A percentile compares a stretch with the other conserved stretches of the same genome.
These are phyloP conservation scores for Boletus patriciae DNA, from an alignment of 768 basidiomycete genomes.

Conservation along the genomic window DNA sequence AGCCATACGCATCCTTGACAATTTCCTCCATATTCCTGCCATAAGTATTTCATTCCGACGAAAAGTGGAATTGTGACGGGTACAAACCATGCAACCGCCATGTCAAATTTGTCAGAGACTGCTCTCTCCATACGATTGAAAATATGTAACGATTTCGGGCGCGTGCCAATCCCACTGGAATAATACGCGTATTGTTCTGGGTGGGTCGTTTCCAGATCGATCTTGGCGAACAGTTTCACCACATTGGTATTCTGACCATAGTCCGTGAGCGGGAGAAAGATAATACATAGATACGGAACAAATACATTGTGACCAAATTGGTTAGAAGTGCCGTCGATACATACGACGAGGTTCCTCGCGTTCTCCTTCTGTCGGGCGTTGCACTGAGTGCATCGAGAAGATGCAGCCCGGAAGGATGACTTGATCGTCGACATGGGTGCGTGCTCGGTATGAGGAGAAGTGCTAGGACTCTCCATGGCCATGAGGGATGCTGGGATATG, in stretches of 20 bases:
- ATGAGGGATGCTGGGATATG: neutral
- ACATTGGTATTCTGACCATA: conserved; percentile 38
- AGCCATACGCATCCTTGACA: conserved; percentile 35
- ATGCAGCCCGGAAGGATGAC: neutral
- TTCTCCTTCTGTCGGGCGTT: conserved; percentile 7
- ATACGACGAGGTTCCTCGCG: conserved; percentile 24
- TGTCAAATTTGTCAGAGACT: conserved; percentile 31
- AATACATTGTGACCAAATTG: conserved; percentile 22
- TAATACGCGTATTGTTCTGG: conserved; percentile 36
- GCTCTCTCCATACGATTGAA: conserved; percentile 18
- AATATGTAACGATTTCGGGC: conserved; percentile 29
- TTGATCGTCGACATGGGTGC: neutral
- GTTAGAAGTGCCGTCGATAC: conserved; percentile 28
- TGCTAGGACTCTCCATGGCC: neutral
- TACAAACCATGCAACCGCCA: conserved; percentile 40
- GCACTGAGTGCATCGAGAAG: conserved; percentile 14
- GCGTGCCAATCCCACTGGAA: conserved; percentile 40
- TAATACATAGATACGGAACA: neutral
- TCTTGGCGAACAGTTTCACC: conserved; percentile 35
- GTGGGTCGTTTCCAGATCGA: conserved; percentile 20
- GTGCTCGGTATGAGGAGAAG: neutral
- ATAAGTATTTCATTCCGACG: neutral
- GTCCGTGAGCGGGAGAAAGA: conserved; percentile 4
- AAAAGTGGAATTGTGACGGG: neutral
- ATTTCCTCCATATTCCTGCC: conserved; percentile 38